Percentiles rank a stretch among this genome's conserved stretches.
Evolutionary conservation across 106 monocot species (phyloP).

Genomic region (Phalaenopsis aphrodite): DNA sequence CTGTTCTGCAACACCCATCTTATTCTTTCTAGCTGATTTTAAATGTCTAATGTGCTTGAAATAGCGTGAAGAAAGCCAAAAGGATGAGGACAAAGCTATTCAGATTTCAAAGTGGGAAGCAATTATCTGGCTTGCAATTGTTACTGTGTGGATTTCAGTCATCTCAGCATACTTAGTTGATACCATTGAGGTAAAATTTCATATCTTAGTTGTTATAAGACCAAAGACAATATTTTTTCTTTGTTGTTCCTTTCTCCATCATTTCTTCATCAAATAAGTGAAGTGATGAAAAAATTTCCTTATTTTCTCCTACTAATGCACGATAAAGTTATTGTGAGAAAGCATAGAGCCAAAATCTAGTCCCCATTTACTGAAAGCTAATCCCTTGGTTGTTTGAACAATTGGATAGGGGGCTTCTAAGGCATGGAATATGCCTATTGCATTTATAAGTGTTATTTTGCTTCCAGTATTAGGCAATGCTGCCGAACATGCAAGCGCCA

Average conservation of each 20-base stretch:
- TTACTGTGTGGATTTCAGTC: slow-evolving; percentile 55
- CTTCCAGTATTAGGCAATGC: slow-evolving; percentile 81
- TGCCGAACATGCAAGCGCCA: slow-evolving; percentile 70
- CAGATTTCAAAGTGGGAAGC: slow-evolving; percentile 74
- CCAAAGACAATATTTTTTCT: too few relatives aligned
- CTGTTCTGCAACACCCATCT: neutral
- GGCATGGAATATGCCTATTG: slow-evolving; percentile 52
- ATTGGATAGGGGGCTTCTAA: slow-evolving; percentile 57
- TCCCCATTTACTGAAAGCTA: neutral
- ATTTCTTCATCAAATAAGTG: too few relatives aligned
- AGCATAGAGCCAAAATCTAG: neutral
- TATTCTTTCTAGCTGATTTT: too few relatives aligned
- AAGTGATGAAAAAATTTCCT: too few relatives aligned
- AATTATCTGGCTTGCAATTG: slow-evolving; percentile 64
- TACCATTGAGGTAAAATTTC: slow-evolving; percentile 48
- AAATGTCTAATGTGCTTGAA: neutral
- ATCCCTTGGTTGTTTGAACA: neutral
- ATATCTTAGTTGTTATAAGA: too few relatives aligned
- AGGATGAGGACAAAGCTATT: slow-evolving; percentile 35
- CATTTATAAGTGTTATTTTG: slow-evolving; percentile 74
- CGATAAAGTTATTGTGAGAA: too few relatives aligned
- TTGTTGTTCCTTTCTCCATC: too few relatives aligned
- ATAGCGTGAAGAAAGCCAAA: slow-evolving; percentile 30
- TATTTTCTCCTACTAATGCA: too few relatives aligned
- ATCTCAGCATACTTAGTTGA: slow-evolving; percentile 62